Evolutionary conservation across 1,284 basidiomycete species (phyloP).

Genomic region (Chiua sp.): DNA sequence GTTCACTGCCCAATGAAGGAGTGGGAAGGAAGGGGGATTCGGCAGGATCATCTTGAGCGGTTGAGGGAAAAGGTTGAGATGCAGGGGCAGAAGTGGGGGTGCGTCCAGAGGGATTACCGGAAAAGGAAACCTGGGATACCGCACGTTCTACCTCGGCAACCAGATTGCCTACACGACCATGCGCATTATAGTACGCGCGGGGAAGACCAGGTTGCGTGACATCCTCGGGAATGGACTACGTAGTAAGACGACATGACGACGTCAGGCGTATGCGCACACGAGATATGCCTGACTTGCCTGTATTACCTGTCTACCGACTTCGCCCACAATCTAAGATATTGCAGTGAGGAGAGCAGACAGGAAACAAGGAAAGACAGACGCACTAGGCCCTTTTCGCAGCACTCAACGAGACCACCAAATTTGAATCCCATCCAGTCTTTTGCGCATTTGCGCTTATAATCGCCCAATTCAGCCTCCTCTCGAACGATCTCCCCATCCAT

Average conservation of each 20-base stretch:
- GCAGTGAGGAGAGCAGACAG: slow-evolving; percentile 2
- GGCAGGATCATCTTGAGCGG: slow-evolving; percentile 9
- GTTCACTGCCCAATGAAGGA: slow-evolving; percentile 36
- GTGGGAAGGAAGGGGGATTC: slow-evolving; percentile 28
- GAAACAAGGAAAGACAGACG: slow-evolving; percentile 43
- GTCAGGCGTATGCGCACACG: background rate
- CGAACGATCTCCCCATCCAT: slow-evolving; percentile 86
- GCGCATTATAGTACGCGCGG: slow-evolving; percentile 73
- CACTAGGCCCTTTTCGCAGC: slow-evolving; percentile 81
- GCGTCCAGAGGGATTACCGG: slow-evolving; percentile 43
- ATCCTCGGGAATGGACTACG: slow-evolving; percentile 81
- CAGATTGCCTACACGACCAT: slow-evolving; percentile 64
- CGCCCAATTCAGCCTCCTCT: slow-evolving; percentile 84
- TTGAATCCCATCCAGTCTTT: slow-evolving; percentile 84
- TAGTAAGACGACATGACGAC: background rate
- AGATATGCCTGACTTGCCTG: slow-evolving; percentile 49
- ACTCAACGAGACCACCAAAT: slow-evolving; percentile 88
- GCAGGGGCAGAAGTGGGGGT: slow-evolving; percentile 11
- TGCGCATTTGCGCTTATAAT: slow-evolving; percentile 80
- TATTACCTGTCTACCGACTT: slow-evolving; percentile 81
- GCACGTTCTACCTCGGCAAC: slow-evolving; percentile 68
- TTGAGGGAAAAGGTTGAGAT: slow-evolving; percentile 6
- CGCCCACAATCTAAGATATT: slow-evolving; percentile 70
- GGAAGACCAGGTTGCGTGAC: slow-evolving; percentile 82
- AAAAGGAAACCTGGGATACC: slow-evolving; percentile 61